Conservation (phyloP, 2,329 filamentous ascomycete species). For the Fusarium nurragi region DNA sequence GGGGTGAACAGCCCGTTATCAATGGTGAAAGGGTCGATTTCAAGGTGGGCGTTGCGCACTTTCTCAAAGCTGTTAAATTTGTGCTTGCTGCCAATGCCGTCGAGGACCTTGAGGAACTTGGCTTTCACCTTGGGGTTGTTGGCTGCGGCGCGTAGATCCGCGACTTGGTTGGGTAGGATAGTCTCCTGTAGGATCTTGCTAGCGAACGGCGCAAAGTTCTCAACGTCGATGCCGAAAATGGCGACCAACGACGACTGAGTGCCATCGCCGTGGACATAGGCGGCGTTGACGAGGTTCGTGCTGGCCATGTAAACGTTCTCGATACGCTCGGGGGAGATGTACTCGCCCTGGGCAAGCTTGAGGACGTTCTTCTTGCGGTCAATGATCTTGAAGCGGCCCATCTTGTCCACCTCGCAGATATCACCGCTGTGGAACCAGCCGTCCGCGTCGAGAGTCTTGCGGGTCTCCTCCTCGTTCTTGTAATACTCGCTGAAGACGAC, state of each 20-base stretch:
- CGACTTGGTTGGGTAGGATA: conserved; percentile 71
- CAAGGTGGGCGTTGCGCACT: conserved; percentile 77
- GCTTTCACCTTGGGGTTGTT: conserved; percentile 75
- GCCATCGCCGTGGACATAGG: conserved; percentile 90
- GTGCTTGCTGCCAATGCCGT: conserved; percentile 79
- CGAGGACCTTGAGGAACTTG: conserved; percentile 81
- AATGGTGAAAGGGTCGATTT: conserved; percentile 89
- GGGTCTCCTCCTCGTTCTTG: conserved; percentile 88
- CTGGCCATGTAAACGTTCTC: conserved; percentile 93
- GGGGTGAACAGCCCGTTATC: conserved; percentile 91
- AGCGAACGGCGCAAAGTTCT: conserved; percentile 82
- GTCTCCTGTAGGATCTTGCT: conserved; percentile 76
- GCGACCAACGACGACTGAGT: conserved; percentile 83
- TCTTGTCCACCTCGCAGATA: conserved; percentile 83
- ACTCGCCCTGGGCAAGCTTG: conserved; percentile 97
- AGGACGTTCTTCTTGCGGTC: conserved; percentile 99
- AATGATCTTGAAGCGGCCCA: conserved; percentile 90
- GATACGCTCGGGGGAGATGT: conserved; percentile 95
- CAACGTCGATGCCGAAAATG: conserved; percentile 88
- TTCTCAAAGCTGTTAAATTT: conserved; percentile 94
- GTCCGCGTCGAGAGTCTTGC: conserved; percentile 81
- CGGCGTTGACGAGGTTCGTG: conserved; percentile 78
- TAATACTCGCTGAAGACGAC: conserved; percentile 87
- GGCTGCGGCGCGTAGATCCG: conserved; percentile 72
- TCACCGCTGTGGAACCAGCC: conserved; percentile 99